Evolutionary conservation across 768 basidiomycete genomes (phyloP).

Genomic region (Leccinum boreale): DNA sequence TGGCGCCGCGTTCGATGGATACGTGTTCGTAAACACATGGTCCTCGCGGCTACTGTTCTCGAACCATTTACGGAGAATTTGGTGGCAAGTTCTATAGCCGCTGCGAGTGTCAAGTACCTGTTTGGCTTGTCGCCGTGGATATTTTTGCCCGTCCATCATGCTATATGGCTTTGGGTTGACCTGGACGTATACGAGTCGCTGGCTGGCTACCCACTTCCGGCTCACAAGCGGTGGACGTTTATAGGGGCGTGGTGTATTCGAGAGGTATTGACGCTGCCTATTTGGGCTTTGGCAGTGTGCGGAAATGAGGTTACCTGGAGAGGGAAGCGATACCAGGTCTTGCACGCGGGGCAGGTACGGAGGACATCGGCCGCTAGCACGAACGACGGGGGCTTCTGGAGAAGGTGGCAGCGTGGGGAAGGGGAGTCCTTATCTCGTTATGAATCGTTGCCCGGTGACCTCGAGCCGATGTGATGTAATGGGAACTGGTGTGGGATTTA

Average conservation of each 20-base stretch:
- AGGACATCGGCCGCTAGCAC: conserved; percentile 21
- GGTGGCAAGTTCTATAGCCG: conserved; percentile 62
- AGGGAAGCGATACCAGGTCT: conserved; percentile 72
- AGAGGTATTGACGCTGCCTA: conserved; percentile 83
- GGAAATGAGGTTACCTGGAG: conserved; percentile 88
- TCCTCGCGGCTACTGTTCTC: conserved; percentile 74
- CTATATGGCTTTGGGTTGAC: conserved; percentile 75
- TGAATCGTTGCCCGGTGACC: conserved; percentile 6
- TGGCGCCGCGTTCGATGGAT: conserved; percentile 94
- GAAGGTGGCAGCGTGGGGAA: conserved; percentile 19
- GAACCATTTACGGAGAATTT: conserved; percentile 94
- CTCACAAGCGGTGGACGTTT: conserved; percentile 53
- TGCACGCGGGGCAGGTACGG: conserved; percentile 68
- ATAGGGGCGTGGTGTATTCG: conserved; percentile 74
- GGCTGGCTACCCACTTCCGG: conserved; percentile 58
- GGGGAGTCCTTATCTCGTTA: conserved; percentile 15
- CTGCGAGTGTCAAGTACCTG: conserved; percentile 50
- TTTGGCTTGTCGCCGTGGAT: conserved; percentile 51
- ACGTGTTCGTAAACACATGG: conserved; percentile 94
- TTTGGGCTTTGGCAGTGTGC: conserved; percentile 79
- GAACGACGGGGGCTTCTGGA: conserved; percentile 23
- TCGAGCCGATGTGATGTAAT: conserved; percentile 22
- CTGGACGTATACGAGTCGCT: conserved; percentile 79
- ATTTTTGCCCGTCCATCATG: conserved; percentile 57
- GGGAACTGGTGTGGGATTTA: conserved; percentile 21